Base-by-base conservation (phyloP, 1,284 basidiomycete species). In the Earliella scabrosa region DNA sequence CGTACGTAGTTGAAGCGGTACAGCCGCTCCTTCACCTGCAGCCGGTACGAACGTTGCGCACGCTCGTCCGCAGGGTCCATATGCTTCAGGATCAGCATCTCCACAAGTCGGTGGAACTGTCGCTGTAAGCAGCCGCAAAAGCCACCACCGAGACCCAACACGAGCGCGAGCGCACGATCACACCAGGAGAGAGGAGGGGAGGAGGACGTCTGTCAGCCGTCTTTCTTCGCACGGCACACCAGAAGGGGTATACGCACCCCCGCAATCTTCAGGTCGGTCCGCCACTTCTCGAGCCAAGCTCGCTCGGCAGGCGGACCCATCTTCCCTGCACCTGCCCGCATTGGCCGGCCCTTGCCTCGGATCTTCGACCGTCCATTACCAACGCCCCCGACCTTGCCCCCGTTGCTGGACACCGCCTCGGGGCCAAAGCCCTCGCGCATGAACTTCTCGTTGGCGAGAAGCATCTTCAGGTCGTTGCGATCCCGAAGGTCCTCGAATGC, bases 401-500 rank as follows among this genome's bases (percentile, higher is more conserved):
- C 81, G 6, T 82, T 83, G 44, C 71, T 73, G 1, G 62, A 61
- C 20, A 73, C 70, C n/a, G 71, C 66, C 20, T 69, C 71, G 2
- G 68, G 65, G 16, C 83, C 81, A 61, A 89, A 84, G 20, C 80
- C 85, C 72, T 91, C 87, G 31, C 77, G 70, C 78, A 89, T 83
- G 71, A 93, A 91, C 43, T 74, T 75, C 56, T 82, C 75, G 59
- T 88, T 75, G 0, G 76, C 71, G 20, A 93, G 77, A n/a, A 98
- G 79, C 80, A 92, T 90, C 58, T 83, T 79, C 24, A 99, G 81
- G 71, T 99, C 97, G 66, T 92, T 92, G 46, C 92, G 87, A 74
- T 99, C 97, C 32, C 97, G 83, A 51, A 99, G 80, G 68, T 97
- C 94, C 70, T 97, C 95, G 68, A 97, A 97, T 9, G 92, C 90